These are phyloP conservation scores for Leavenworthia alabamica DNA, from an alignment of 345 rosid genomes.

Conservation along the genomic window DNA sequence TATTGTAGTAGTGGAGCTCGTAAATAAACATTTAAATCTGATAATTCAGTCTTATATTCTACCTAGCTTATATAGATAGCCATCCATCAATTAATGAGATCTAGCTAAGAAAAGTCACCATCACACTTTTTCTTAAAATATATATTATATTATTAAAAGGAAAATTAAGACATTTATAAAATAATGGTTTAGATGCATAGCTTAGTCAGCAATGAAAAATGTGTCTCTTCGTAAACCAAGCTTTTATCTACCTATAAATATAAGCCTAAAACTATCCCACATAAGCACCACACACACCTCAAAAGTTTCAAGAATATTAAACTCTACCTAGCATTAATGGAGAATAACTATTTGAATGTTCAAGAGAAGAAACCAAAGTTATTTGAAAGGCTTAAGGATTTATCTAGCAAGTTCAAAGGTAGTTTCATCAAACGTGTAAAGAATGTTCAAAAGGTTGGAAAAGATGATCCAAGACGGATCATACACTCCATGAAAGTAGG, in stretches of 20 bases:
- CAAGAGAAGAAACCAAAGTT: slow-evolving; percentile 26
- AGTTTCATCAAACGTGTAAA: slow-evolving; percentile 19
- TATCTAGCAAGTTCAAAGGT: slow-evolving; percentile 28
- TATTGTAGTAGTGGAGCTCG: slow-evolving; percentile 25
- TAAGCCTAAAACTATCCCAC: slow-evolving; percentile 13
- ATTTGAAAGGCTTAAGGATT: slow-evolving; percentile 27
- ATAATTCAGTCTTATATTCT: slow-evolving; percentile 11
- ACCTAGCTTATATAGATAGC: slow-evolving; percentile 8
- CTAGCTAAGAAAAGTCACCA: slow-evolving; percentile 12
- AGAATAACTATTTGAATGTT: slow-evolving; percentile 32
- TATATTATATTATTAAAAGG: not conserved
- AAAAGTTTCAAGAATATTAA: slow-evolving; percentile 10
- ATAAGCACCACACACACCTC: slow-evolving; percentile 12
- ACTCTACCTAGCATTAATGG: too few relatives aligned
- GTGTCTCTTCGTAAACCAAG: slow-evolving; percentile 26
- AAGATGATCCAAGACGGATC: slow-evolving; percentile 70
- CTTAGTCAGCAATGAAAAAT: slow-evolving; percentile 37
- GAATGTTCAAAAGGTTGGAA: slow-evolving; percentile 39
- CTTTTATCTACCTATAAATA: slow-evolving; percentile 46
- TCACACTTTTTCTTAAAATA: not conserved
- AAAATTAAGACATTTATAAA: slow-evolving; percentile 19
- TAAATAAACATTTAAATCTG: not conserved
- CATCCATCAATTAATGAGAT: slow-evolving; percentile 22
- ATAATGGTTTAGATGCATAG: slow-evolving; percentile 20
- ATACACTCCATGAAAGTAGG: slow-evolving; percentile 76